Conservation (phyloP, 257 asterid genomes). For the Solanum tarapatanum region DNA sequence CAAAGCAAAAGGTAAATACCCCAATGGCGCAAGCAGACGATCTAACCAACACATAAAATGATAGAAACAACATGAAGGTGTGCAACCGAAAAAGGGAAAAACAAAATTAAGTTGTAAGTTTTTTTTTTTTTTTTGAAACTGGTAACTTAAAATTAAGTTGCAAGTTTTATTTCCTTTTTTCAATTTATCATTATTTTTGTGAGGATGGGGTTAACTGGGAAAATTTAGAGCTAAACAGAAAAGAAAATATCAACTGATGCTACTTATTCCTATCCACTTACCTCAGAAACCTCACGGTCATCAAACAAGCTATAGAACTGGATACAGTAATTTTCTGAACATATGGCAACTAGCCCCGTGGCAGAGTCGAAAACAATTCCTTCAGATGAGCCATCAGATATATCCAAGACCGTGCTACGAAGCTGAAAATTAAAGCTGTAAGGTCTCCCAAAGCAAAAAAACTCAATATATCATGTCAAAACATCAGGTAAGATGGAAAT, state of each 20-base stretch:
- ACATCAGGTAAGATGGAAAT: not conserved
- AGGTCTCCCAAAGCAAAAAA: not conserved
- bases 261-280: constrained; percentile 17
- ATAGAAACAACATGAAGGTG: not conserved
- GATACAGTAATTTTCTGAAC: constrained; percentile 74
- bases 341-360: constrained; percentile 57
- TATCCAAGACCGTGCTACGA: constrained; percentile 37
- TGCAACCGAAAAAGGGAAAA: not conserved
- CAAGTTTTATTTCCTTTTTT: not conserved
- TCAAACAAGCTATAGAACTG: constrained; percentile 70
- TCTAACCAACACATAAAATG: not conserved
- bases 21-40: not conserved
- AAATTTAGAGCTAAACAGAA: not conserved
- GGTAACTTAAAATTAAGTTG: not conserved
- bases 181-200: not conserved
- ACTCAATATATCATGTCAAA: not conserved
- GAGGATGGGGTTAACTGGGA: not conserved
- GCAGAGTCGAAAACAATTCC: constrained; percentile 41
- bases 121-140: not conserved
- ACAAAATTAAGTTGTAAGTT: not conserved
- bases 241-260: not conserved
- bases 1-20: not conserved
- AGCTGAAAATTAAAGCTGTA: constrained; percentile 43
- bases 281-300: constrained; percentile 91
- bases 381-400: constrained; percentile 34